Evolutionary conservation across 306 rosid species (phyloP).

Genomic region (Malus domestica): DNA sequence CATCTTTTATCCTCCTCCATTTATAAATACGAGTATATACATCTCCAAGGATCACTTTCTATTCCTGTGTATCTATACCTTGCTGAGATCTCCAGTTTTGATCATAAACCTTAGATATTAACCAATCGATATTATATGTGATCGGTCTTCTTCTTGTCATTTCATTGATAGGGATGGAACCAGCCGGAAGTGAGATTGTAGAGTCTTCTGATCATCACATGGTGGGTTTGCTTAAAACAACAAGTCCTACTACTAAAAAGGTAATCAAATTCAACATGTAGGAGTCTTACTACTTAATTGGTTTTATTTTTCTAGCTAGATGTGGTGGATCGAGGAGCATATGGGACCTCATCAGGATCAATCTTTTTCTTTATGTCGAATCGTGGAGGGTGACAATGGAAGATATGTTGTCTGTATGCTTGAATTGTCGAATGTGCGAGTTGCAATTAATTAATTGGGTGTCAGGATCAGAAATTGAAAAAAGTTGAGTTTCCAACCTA

Average conservation of each 20-base stretch:
- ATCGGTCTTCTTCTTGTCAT: background rate
- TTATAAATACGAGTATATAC: background rate
- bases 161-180: slow-evolving; percentile 17
- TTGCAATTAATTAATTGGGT: background rate
- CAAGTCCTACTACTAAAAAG: slow-evolving; percentile 12
- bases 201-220: slow-evolving; percentile 13
- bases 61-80: background rate
- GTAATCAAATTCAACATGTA: background rate
- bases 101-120: background rate
- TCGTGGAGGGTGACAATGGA: background rate
- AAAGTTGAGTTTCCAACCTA: background rate
- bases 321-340: background rate
- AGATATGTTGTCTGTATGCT: background rate
- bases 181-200: slow-evolving; percentile 21
- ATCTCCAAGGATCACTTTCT: background rate
- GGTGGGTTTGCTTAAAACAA: slow-evolving; percentile 30
- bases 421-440: background rate
- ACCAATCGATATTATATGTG: background rate
- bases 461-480: background rate
- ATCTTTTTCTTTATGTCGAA: background rate
- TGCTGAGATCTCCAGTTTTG: background rate
- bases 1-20: background rate
- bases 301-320: background rate
- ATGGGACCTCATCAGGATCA: background rate
- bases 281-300: background rate